Percentiles rank a stretch among this genome's conserved stretches.
Evolutionary conservation across 2,329 filamentous ascomycete species (phyloP).

Genomic region (Claviceps purpurea): DNA sequence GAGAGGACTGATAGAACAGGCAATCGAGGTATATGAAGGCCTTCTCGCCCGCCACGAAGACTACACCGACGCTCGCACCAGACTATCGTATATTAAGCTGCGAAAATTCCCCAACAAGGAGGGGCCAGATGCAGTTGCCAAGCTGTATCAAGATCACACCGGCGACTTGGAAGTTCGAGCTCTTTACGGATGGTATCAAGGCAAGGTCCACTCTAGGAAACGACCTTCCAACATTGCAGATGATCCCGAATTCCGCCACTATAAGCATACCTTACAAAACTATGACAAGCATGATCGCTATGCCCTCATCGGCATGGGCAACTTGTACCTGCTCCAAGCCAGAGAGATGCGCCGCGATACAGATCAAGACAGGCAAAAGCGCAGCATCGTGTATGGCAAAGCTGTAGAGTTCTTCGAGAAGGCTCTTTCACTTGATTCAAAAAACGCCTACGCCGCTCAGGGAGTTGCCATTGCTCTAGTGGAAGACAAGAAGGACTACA

Average conservation of each 20-base stretch:
- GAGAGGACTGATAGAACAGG: slow-evolving; percentile 66
- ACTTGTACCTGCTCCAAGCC: slow-evolving; percentile 73
- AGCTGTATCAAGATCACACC: slow-evolving; percentile 73
- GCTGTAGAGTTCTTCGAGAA: slow-evolving; percentile 99
- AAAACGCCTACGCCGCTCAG: slow-evolving; percentile 92
- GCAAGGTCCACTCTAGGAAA: slow-evolving; percentile 68
- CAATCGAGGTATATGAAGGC: slow-evolving; percentile 77
- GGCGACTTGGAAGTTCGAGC: slow-evolving; percentile 83
- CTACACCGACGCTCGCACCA: slow-evolving; percentile 82
- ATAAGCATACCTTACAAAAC: slow-evolving; percentile 89
- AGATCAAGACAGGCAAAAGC: slow-evolving; percentile 82
- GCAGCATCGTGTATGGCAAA: slow-evolving; percentile 72
- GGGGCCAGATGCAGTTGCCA: slow-evolving; percentile 72
- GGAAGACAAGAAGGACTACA: slow-evolving; percentile 86
- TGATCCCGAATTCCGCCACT: slow-evolving; percentile 83
- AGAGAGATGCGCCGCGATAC: slow-evolving; percentile 89
- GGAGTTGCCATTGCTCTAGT: slow-evolving; percentile 88
- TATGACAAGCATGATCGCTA: slow-evolving; percentile 98
- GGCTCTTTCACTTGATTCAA: slow-evolving; percentile 83
- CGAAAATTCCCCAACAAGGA: slow-evolving; percentile 70
- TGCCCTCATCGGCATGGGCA: slow-evolving; percentile 91
- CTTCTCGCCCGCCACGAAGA: slow-evolving; percentile 74
- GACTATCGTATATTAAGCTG: slow-evolving; percentile 81
- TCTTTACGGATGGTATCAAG: slow-evolving; percentile 90
- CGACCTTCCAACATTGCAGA: slow-evolving; percentile 67